A percentile compares a stretch with the other conserved stretches of the same genome.
Conservation (phyloP, 225 moss, liverwort and hornwort genomes). For the Lunularia cruciata region DNA sequence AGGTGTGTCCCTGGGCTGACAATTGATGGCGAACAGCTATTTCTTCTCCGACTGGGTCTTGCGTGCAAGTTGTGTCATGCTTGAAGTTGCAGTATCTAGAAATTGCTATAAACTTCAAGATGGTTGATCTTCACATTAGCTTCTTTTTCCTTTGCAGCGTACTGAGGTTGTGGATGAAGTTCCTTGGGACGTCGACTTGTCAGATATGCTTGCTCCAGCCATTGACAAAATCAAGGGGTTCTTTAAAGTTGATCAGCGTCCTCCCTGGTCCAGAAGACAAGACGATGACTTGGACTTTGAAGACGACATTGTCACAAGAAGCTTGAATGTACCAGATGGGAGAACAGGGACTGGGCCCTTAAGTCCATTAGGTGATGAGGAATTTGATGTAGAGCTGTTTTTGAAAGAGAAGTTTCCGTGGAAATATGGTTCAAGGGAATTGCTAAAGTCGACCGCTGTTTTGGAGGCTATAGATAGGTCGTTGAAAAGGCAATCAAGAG, state of each 20-base stretch:
- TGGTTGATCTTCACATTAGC: not conserved
- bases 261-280: conserved; percentile 42
- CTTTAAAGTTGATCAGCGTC: conserved; percentile 56
- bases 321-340: conserved; percentile 17
- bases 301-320: conserved; percentile 28
- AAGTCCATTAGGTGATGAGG: conserved; percentile 28
- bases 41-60: not conserved
- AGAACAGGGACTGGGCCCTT: not conserved
- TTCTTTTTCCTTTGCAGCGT: conserved; percentile 50
- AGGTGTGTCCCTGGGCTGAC: too few species aligned
- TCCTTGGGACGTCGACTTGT: conserved; percentile 77
- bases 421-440: conserved; percentile 49
- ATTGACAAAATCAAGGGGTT: conserved; percentile 79
- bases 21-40: too few species aligned
- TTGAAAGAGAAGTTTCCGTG: conserved; percentile 66
- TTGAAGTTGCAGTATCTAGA: not conserved
- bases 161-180: conserved; percentile 82
- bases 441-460: conserved; percentile 12
- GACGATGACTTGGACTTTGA: conserved; percentile 25
- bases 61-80: not conserved
- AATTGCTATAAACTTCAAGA: not conserved
- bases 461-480: conserved; percentile 22
- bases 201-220: conserved; percentile 80
- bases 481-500: conserved; percentile 11
- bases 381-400: conserved; percentile 81